Base-by-base conservation (phyloP, 2,329 filamentous ascomycete genomes). In the Diplocarpon rosae region DNA sequence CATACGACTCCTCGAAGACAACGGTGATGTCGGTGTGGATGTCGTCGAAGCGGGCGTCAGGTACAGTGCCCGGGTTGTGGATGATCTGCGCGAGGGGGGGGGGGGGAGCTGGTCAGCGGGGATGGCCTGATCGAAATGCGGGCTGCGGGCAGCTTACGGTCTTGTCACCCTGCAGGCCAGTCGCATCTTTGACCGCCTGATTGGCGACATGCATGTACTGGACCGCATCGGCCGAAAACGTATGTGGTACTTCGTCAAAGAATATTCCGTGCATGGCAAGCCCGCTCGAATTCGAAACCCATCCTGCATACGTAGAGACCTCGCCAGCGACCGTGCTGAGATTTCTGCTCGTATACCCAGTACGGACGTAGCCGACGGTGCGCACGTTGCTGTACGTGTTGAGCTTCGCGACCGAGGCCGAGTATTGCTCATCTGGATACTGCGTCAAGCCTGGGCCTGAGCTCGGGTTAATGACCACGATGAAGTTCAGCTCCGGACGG, bases 351-450 rank as follows among this genome's bases (percentile, higher is more conserved):
- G 57, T 60, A 37, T 65, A 64, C 7, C 45, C 39, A 2, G 64
- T 66, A 4, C 55, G 56, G 28, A 68, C 62, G 46, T 68, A 68
- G 11, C 66, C 66, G 12, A 68, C 48, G 2, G 62, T 55, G 0
- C 56, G 51, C n/a, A 65, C 60, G 45, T 68, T 67, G 20, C 55
- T 9, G 39, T 62, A 64, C 12, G 48, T 55, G 45, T 65, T 65
- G 3, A 68, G 54, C 42, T 60, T 58, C 8, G 53, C 45, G 16
- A 67, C 50, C 1, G 51, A 58, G 5, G 52, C 34, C 17, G 58
- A 58, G 49, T 63, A 66, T 42, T 57, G 52, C 1, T 51, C 46
- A 37, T 61, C 59, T 0, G 64, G 65, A 20, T 53, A 54, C 15
- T 52, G 44, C 1, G 52, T 48, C 5, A 46, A 40, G 1, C 65